Base-by-base conservation (phyloP, 1,139 yeast genomes). In the Suzukiozyma palmioleophila region DNA sequence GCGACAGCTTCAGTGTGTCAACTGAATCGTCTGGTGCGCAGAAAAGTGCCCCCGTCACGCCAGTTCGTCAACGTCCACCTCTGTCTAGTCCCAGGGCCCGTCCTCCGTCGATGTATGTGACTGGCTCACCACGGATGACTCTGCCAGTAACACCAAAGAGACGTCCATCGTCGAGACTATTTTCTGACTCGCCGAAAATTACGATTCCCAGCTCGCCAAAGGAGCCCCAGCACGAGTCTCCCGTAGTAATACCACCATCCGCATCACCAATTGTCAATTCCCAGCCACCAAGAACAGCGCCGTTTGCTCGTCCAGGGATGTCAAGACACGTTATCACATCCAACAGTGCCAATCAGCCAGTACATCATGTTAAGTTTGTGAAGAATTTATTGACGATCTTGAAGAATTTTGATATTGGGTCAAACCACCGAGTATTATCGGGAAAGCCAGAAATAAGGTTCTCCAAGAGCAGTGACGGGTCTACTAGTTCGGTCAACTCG, bases 401-500 rank as follows among this genome's bases (percentile, higher is more conserved):
- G 32, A 69, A 68, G 47, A 71, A 62, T 48, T 71, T 70, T 43
- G 75, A 71, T 45, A 64, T 71, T 18, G 75, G 73, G 2, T 41
- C 46, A 18, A 24, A 35, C 32, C 38, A 40, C 24, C 34, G 43
- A 15, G 29, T 35, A 5, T 5, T 29, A 9, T 42, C 37, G 8
- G 39, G 22, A 7, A 18, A 18, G 7, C 22, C 4, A 18, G 22
- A 18, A 18, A 18, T 18, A 18, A 18, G 22, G 7, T 18, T 18
- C 7, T 18, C 22, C 22, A 18, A 18, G 22, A 18, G 22, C 7
- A 18, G 22, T 18, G 22, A 18, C 22, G 22, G 22, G 22, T 18
- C 22, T 18, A 18, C 7, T 4, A 18, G 22, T 7, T 18, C 36
- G 8, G n/a, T 13, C 16, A 24, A 26, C 3, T 33, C 38, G 11